Conservation (phyloP, 2,329 filamentous ascomycete species). For the Fusarium sp. region DNA sequence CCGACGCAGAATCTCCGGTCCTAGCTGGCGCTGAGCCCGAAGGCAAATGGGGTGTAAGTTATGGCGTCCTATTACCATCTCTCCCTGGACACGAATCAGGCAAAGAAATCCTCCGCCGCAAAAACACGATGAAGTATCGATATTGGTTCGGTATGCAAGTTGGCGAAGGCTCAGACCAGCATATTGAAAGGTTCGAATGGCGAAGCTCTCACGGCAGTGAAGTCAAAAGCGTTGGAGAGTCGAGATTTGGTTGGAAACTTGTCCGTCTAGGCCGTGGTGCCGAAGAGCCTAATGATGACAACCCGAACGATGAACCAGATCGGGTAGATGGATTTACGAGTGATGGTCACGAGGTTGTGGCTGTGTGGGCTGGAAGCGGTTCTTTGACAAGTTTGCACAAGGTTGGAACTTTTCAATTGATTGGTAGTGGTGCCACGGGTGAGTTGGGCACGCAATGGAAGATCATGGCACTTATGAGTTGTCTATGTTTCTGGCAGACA, state of each 20-base stretch:
- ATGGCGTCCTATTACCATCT: conserved; percentile 13
- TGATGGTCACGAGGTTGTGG: conserved; percentile 34
- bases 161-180: neutral
- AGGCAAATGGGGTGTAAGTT: neutral
- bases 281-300: neutral
- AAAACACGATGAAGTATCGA: neutral
- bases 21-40: neutral
- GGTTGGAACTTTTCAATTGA: conserved; percentile 31
- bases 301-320: neutral
- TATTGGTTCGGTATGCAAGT: conserved; percentile 22
- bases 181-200: conserved; percentile 26
- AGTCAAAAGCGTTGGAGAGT: conserved; percentile 15
- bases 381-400: conserved; percentile 16
- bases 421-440: conserved; percentile 27
- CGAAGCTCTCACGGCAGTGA: conserved; percentile 11
- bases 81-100: neutral
- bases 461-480: conserved; percentile 34
- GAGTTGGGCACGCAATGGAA: conserved; percentile 30
- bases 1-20: neutral
- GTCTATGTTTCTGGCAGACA: conserved; percentile 25
- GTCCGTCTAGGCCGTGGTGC: conserved; percentile 8
- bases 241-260: conserved; percentile 31
- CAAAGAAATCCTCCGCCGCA: conserved; percentile 1
- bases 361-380: conserved; percentile 13
- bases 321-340: conserved; percentile 22